phyloP scores from a whole-genome alignment of 805 yeast genomes.

The Sungouiozyma intestinalis region DNA sequence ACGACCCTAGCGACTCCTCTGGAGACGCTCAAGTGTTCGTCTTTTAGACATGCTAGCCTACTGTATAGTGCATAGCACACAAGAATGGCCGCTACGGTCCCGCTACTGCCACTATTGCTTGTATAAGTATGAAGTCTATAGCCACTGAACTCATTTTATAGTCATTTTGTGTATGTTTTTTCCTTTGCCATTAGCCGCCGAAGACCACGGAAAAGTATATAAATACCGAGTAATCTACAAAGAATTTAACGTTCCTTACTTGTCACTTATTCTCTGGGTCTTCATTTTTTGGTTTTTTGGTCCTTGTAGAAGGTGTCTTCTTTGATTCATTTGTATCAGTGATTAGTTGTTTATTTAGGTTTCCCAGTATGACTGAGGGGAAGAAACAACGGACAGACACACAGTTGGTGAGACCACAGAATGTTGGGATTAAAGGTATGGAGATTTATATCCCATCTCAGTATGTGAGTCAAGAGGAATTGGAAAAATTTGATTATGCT shows the following conservation, averaged over 20 bases:
- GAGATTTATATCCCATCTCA: constrained; percentile 83
- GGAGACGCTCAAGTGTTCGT: constrained; percentile 49
- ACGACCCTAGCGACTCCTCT: constrained; percentile 28
- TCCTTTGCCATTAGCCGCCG: too few relatives aligned
- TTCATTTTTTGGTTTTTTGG: not conserved
- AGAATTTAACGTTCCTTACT: too few relatives aligned
- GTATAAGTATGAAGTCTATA: too few relatives aligned
- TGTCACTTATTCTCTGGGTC: too few relatives aligned
- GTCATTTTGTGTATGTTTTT: too few relatives aligned
- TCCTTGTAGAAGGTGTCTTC: not conserved
- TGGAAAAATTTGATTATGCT: constrained; percentile 75
- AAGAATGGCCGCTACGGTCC: too few relatives aligned
- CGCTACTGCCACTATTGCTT: not conserved
- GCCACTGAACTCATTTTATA: too few relatives aligned
- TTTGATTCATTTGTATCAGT: not conserved
- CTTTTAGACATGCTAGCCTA: constrained; percentile 31
- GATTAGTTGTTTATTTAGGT: too few relatives aligned
- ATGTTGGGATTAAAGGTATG: constrained; percentile 93
- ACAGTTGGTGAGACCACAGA: constrained; percentile 44
- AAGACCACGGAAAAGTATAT: too few relatives aligned
- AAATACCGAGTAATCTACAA: too few relatives aligned
- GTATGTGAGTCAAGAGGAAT: constrained; percentile 76
- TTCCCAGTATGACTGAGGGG: constrained; percentile 5
- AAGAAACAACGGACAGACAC: constrained; percentile 24
- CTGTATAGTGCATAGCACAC: too few relatives aligned